Base-by-base conservation (phyloP, 352 stramenopile genomes). In the Globisporangium splendens region DNA sequence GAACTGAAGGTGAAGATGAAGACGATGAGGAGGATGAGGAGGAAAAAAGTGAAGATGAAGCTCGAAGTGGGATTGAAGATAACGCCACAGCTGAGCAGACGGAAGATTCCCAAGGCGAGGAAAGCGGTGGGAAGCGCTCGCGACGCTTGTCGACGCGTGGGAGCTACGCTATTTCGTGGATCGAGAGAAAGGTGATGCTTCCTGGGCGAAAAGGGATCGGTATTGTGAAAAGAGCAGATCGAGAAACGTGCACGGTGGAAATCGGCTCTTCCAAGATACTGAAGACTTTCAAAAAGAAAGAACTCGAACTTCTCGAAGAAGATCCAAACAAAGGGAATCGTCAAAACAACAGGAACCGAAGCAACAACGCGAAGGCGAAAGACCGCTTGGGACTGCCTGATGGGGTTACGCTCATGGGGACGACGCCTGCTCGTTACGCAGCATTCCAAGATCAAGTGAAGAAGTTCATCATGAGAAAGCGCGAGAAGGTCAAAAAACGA, bases 111-210 rank as follows among this genome's bases (percentile, higher is more conserved):
- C 83, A 95, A 51, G 78, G 83, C 14, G 86, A 93, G 65, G 81
- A 91, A 17, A 86, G 75, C 46, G 60, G 68, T 20, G 77, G 78
- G 3, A 85, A 83, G 56, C 83, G 82, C n/a, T 83, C 69, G 12
- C 79, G 83, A 18, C 81, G 83, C 42, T 61, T 88, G 35, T 86
- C 83, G 5, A 91, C 80, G 13, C 80, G 86, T 39, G 85, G 83
- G 12, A 93, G 86, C 54, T 95, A 95, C 41, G 82, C 82, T 6
- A 86, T 93, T 20, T 95, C 86, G 41, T 95, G 86, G 86, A 93
- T 95, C 20, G 84, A 88, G 46, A 83, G 83, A 46, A 91, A 91
- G 46, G 86, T 95, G n/a, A 77, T 76, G 43, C 53, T 95, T 17
- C 86, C 86, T 28, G 80, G 86, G 42, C 82, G 84, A 33, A 88